Base-by-base conservation (phyloP, 805 yeast species). In the Candida ponderosae region DNA sequence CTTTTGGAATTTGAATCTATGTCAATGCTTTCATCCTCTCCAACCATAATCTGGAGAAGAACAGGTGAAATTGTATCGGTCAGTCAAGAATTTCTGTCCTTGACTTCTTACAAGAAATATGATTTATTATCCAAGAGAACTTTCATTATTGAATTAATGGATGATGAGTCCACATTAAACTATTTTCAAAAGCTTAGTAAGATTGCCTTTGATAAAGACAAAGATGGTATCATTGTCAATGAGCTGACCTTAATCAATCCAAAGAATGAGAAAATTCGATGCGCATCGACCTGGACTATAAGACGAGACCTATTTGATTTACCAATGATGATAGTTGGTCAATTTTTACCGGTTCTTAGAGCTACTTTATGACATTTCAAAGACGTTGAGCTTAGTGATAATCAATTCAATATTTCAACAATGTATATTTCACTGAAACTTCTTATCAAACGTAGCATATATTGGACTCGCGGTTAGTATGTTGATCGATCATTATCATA, bases 231-330 rank as follows among this genome's bases (percentile, higher is more conserved):
- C 18, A 57, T 60, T 10, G 60, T 66, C 44, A 59, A 65, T 18
- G 59, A 60, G 37, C 59, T 68, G 38, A 64, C 66, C 9, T 40
- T 67, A 29, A 38, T 64, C 32, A 53, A 60, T 31, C 69, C 66
- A 9, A 54, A 48, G 33, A 60, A 57, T 1, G 59, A 59, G 16
- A 57, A 52, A 38, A 70, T 79, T 18, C 75, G 75, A 41, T 83
- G 88, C 48, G 79, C 88, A 29, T 77, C 86, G 31, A 85, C 85
- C 14, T 82, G 93, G 88, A 85, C 95, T 0, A 86, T 85, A 14
- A 82, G 82, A 46, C 64, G 93, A 46, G 95, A 85, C 59, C 76
- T 80, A 34, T 85, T 83, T 59, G 90, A 83, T 57, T 76, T 85
- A 34, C 94, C 95, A 7, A 78, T 84, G 85, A 63, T 85, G 51